phyloP scores from a whole-genome alignment of 2,329 filamentous ascomycete genomes.

The Neonectria punicea region DNA sequence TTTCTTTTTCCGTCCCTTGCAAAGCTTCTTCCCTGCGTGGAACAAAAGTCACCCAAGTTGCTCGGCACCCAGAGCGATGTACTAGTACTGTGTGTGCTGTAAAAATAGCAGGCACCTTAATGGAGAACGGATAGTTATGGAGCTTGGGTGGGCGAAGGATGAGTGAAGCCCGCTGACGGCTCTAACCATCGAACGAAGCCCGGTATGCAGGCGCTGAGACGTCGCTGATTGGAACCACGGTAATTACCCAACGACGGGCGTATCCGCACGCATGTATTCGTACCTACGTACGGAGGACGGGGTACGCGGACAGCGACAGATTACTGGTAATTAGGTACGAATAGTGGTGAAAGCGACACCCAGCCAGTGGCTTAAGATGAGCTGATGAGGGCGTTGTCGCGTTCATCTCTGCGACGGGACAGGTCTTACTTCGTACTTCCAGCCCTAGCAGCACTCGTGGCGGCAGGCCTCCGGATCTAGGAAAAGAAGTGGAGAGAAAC shows the following conservation, averaged over 20 bases:
- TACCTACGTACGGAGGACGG: neutral
- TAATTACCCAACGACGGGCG: neutral
- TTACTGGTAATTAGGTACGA: neutral
- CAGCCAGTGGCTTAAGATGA: conserved; percentile 11
- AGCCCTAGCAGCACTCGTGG: neutral
- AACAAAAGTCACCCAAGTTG: neutral
- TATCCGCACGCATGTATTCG: neutral
- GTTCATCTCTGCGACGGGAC: conserved; percentile 11
- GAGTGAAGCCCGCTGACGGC: conserved; percentile 2
- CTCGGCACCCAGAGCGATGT: neutral
- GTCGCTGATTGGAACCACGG: conserved; percentile 1
- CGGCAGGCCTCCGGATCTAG: conserved; percentile 19
- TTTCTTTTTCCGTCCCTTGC: neutral
- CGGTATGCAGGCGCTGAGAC: neutral
- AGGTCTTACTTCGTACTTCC: conserved; percentile 5
- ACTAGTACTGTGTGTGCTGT: too few relatives aligned
- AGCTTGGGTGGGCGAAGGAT: neutral
- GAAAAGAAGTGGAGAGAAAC: neutral
- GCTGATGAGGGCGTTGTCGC: conserved; percentile 1
- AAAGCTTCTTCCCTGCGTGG: neutral
- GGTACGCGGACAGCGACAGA: conserved; percentile 7
- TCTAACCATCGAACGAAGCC: neutral
- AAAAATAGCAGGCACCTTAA: neutral
- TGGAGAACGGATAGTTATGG: neutral
- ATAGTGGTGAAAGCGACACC: neutral